These are phyloP conservation scores for Populus hybrid DNA, from an alignment of 441 rosid species.

Conservation along the genomic window DNA sequence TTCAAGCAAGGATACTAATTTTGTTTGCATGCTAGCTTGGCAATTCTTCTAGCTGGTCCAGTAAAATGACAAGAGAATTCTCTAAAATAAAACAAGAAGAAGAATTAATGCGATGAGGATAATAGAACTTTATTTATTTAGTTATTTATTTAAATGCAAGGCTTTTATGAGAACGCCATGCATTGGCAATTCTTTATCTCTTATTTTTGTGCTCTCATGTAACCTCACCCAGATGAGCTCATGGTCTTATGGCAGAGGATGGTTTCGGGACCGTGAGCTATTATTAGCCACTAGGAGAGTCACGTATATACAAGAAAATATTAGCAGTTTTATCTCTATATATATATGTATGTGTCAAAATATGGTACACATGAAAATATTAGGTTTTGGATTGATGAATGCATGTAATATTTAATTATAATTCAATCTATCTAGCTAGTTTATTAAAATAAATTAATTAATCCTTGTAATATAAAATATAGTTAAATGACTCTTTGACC, in stretches of 20 bases:
- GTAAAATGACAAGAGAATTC: not conserved
- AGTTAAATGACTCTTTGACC: too few relatives aligned
- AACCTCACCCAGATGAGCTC: not conserved
- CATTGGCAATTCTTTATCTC: constrained; percentile 21
- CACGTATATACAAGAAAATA: not conserved
- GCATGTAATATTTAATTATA: too few relatives aligned
- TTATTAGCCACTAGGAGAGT: not conserved
- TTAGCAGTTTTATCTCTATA: not conserved
- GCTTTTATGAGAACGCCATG: constrained; percentile 20
- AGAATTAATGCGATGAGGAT: not conserved
- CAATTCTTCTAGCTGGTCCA: not conserved
- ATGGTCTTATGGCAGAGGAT: not conserved
- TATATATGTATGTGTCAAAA: not conserved
- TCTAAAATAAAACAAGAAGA: not conserved
- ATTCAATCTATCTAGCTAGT: not conserved
- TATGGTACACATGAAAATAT: not conserved
- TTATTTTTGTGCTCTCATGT: constrained; percentile 6
- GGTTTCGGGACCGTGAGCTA: not conserved
- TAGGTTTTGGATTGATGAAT: not conserved
- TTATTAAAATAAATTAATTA: too few relatives aligned
- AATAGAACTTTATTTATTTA: not conserved
- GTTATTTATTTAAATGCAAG: too few relatives aligned
- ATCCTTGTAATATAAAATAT: not conserved
- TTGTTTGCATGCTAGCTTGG: not conserved
- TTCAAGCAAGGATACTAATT: too few relatives aligned